Percentiles rank a stretch among this genome's conserved stretches.
Evolutionary conservation across 306 rosid genomes (phyloP).

Genomic region (Bauhinia variegata): DNA sequence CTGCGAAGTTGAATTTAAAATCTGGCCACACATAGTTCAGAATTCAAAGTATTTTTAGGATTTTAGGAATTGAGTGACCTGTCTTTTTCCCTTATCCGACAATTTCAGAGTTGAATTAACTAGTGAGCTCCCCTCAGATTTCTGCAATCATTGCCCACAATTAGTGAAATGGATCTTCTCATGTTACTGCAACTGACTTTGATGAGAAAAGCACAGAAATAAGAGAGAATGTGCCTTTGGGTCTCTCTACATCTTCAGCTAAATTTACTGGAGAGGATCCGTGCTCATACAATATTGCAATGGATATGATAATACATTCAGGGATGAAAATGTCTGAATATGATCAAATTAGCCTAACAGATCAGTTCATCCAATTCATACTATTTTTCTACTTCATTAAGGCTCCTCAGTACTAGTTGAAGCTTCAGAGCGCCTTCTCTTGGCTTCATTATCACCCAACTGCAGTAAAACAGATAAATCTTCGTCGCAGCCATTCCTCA

Average conservation of each 20-base stretch:
- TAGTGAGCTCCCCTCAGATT: not conserved
- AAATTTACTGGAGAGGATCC: too few relatives aligned
- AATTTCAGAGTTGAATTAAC: not conserved
- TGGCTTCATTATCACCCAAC: slow-evolving; percentile 90
- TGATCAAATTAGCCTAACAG: slow-evolving; percentile 19
- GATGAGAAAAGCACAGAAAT: too few relatives aligned
- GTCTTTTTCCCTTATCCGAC: not conserved
- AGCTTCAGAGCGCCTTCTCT: slow-evolving; percentile 84
- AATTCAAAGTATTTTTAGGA: not conserved
- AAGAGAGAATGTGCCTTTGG: too few relatives aligned
- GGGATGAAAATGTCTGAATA: slow-evolving; percentile 30
- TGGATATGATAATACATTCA: slow-evolving; percentile 19
- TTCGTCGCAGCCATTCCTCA: slow-evolving; percentile 69
- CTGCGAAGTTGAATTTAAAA: too few relatives aligned
- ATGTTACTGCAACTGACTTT: too few relatives aligned
- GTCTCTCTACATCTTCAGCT: too few relatives aligned
- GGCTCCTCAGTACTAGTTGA: slow-evolving; percentile 72
- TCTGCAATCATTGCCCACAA: slow-evolving; percentile 1
- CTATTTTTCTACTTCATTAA: slow-evolving; percentile 42
- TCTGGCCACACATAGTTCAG: too few relatives aligned
- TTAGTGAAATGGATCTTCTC: too few relatives aligned
- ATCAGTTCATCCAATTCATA: slow-evolving; percentile 39
- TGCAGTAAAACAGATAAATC: slow-evolving; percentile 85
- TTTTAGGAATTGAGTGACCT: not conserved
- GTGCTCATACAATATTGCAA: too few relatives aligned